Base-by-base conservation (phyloP, 257 asterid species). In the Solanum okadae region DNA sequence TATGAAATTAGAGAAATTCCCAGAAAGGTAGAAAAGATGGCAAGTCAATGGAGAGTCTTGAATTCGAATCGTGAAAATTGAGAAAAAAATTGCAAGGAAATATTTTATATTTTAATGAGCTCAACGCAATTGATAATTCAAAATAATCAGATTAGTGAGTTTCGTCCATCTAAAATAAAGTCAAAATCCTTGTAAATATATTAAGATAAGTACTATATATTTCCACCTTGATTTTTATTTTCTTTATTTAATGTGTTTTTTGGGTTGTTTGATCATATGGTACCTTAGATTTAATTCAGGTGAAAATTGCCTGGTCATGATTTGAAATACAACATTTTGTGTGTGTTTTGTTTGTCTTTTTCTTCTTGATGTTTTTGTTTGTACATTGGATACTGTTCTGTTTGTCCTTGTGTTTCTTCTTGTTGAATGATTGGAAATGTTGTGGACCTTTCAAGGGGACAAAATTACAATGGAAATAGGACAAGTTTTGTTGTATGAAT, bases 341-440 rank as follows among this genome's bases (percentile, higher is more conserved):
- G 76, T 34, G 59, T 73, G 38, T 61, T 71, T n/a, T 65, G 67
- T 25, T 68, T 71, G 65, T 85, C 31, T 68, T 85, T 15, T 33
- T 20, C 11, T 67, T 13, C 18, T 67, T 68, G 42, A 33, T 42
- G 76, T 42, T 10, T 25, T 86, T 81, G 72, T 52, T 83, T 87
- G 88, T 76, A 84, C 85, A 81, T 87, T 77, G 83, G 83, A 87
- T 75, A 84, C 40, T 11, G 82, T 84, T 68, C 25, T 87, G 87
- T 71, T 49, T 87, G 86, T 87, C 86, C 86, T 40, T 70, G 20
- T 68, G 88, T 84, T 85, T 61, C 75, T 11, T 34, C 31, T 3
- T 29, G 5, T 86, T 86, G 68, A 68, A 68, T 82, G 27, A 27
- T 33, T 77, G 85, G 49, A 61, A 25, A 40, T 29, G 10, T 63